phyloP scores from a whole-genome alignment of 345 rosid species.

The Gossypium anomalum region DNA sequence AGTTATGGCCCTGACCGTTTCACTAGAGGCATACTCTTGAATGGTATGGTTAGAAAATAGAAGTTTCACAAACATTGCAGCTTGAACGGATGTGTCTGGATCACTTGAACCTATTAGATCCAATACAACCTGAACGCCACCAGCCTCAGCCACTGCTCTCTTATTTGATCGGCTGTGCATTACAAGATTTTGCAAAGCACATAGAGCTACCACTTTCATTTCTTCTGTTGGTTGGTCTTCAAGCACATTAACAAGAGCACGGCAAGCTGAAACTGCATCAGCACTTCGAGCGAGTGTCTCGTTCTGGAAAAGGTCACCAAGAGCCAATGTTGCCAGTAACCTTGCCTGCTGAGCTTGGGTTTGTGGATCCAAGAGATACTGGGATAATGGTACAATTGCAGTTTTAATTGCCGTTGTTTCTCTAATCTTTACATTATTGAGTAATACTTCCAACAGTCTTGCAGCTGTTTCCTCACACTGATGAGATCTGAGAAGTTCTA shows the following conservation, averaged over 20 bases:
- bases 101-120: constrained; percentile 95
- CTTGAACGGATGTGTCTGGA: constrained; percentile 94
- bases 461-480: constrained; percentile 97
- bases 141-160: constrained; percentile 99
- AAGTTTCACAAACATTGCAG: constrained; percentile 92
- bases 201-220: constrained; percentile 97
- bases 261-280: constrained; percentile 95
- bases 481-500: constrained; percentile 92
- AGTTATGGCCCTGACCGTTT: constrained; percentile 96
- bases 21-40: constrained; percentile 99
- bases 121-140: constrained; percentile 95
- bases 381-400: constrained; percentile 87
- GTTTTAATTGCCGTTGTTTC: constrained; percentile 85
- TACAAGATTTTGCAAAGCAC: constrained; percentile 96
- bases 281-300: constrained; percentile 90
- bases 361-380: constrained; percentile 96
- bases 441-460: constrained; percentile 86
- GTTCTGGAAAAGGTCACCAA: constrained; percentile 95
- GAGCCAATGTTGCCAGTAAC: constrained; percentile 86
- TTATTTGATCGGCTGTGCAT: constrained; percentile 92
- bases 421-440: constrained; percentile 93
- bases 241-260: constrained; percentile 92
- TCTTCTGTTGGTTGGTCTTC: constrained; percentile 99
- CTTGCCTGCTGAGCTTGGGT: constrained; percentile 97
- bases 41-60: constrained; percentile 95